phyloP scores from a whole-genome alignment of 2,329 filamentous ascomycete genomes.

The Cordyceps fumosorosea region DNA sequence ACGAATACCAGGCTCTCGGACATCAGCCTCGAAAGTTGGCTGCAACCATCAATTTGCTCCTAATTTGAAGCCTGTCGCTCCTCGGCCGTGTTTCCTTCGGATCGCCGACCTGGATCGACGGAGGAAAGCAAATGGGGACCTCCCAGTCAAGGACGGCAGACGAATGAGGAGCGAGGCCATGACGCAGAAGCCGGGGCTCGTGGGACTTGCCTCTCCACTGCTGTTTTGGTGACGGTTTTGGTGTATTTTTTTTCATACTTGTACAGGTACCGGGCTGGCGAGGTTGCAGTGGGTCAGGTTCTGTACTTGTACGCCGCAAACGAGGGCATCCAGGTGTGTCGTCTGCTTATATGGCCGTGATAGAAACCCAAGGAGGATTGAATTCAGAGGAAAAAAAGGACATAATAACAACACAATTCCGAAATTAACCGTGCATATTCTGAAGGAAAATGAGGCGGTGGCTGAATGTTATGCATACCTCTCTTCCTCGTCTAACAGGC shows the following conservation, averaged over 20 bases:
- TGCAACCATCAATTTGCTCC: too few relatives aligned
- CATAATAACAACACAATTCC: background rate
- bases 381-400: background rate
- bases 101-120: background rate
- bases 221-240: background rate
- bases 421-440: background rate
- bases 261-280: background rate
- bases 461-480: background rate
- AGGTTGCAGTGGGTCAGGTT: background rate
- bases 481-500: background rate
- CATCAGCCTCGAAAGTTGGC: background rate
- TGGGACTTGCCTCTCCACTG: background rate
- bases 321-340: too few relatives aligned
- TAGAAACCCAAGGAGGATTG: too few relatives aligned
- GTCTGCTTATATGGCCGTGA: too few relatives aligned
- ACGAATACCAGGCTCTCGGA: background rate
- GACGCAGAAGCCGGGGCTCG: conserved; percentile 5
- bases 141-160: background rate
- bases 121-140: background rate
- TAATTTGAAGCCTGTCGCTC: background rate
- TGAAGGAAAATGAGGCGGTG: background rate
- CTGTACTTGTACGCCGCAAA: background rate
- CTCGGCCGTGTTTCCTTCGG: background rate
- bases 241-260: background rate
- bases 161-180: background rate